Evolutionary conservation across 2,329 filamentous ascomycete genomes (phyloP), one percentile per base, ranked within the genome.

Genomic region (Fusarium sp.): DNA sequence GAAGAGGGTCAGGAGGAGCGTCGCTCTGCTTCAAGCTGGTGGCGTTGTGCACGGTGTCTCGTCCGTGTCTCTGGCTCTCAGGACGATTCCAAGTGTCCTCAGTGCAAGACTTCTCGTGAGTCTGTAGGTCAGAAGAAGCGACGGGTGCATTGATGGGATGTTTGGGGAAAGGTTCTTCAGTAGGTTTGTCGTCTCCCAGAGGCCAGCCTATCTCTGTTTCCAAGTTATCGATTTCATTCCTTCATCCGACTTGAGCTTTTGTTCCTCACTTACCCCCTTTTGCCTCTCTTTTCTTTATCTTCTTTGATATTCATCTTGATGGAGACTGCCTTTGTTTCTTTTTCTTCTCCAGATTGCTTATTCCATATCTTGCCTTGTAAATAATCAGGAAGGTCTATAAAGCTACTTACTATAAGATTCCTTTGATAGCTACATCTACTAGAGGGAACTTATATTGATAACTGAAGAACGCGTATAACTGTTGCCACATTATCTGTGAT

Each of bases 21-120:
- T 66, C 81, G 82, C 60, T 76, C 86, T 34, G 79, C 82, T 27
- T 67, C 69, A 3, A 79, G 74, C 3, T 90, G 87, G 87, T 90
- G 87, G 87, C 84, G 89, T 34, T 90, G 89, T 79, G 81, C 83
- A 59, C 85, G 85, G 67, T 90, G 89, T 74, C 84, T 90, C 50
- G 72, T 74, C 67, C 82, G 87, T 45, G 84, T 89, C 62, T 73
- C 79, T 62, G 78, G 87, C 69, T 79, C 80, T n/a, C 76, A 79
- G 59, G 68, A 82, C 31, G 83, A 82, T 22, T 89, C 84, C 74
- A 80, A 83, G 47, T 90, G 89, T 76, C 80, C 82, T 5, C 68
- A 76, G 10, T 90, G 89, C 81, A 86, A 84, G 70, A 83, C 78
- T 10, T 74, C 78, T 4, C 87, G 87, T 77, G 87, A 89, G 76